A percentile compares a stretch with the other conserved stretches of the same genome.
These are phyloP conservation scores for Agaricus subrufescens DNA, from an alignment of 768 basidiomycete species.

Conservation along the genomic window DNA sequence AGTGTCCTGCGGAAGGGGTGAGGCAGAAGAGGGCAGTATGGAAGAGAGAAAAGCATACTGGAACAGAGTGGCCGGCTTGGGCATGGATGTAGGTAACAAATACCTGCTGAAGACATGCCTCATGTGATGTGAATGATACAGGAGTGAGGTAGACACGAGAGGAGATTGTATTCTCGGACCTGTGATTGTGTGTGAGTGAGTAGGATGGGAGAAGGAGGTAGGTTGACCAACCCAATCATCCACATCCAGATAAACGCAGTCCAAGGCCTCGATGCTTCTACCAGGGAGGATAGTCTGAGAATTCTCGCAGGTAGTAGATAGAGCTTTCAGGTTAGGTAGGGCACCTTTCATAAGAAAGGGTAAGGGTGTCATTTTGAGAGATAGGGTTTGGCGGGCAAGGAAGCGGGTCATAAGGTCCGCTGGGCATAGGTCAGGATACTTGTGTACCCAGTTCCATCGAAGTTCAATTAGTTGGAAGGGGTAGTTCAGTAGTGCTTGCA, in stretches of 20 bases:
- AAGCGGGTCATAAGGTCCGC: neutral
- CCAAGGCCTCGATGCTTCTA: neutral
- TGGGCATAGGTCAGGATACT: neutral
- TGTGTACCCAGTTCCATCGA: neutral
- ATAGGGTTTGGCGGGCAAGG: neutral
- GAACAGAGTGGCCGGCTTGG: too few relatives aligned
- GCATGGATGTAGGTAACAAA: too few relatives aligned
- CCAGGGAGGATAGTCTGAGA: neutral
- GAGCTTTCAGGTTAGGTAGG: neutral
- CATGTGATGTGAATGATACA: neutral
- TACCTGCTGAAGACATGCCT: neutral
- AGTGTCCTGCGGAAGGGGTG: too few relatives aligned
- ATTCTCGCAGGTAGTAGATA: neutral
- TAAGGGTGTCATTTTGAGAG: constrained; percentile 1
- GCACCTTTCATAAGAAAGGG: neutral
- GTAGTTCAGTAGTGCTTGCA: neutral
- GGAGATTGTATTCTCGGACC: neutral
- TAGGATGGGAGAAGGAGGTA: neutral
- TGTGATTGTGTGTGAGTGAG: neutral
- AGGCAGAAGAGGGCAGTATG: too few relatives aligned
- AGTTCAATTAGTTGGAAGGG: neutral
- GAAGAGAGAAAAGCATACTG: too few relatives aligned
- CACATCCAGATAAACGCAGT: neutral
- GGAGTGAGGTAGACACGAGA: neutral
- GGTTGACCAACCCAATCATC: neutral